A percentile compares a stretch with the other conserved stretches of the same genome.
phyloP scores from a whole-genome alignment of 768 basidiomycete genomes.

The Gelatoporia subvermispora region DNA sequence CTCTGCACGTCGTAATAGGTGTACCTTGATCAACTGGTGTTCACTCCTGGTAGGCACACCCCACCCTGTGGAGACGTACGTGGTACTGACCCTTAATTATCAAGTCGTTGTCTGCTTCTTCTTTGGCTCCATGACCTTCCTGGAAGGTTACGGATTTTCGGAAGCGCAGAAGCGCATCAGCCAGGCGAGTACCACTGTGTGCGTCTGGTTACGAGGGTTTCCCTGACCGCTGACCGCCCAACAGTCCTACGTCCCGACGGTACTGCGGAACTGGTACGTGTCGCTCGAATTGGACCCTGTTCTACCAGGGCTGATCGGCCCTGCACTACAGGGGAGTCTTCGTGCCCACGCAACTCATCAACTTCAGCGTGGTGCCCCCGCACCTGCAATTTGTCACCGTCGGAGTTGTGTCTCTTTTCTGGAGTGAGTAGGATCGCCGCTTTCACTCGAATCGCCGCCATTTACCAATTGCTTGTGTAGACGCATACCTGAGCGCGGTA shows the following conservation, averaged over 20 bases:
- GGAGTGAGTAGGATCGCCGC: slow-evolving; percentile 52
- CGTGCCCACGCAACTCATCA: slow-evolving; percentile 72
- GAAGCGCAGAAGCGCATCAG: slow-evolving; percentile 46
- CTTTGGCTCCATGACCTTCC: slow-evolving; percentile 71
- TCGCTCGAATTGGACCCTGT: neutral
- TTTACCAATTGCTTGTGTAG: slow-evolving; percentile 7
- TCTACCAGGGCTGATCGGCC: neutral
- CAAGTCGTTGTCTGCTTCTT: slow-evolving; percentile 46
- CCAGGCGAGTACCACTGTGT: slow-evolving; percentile 21
- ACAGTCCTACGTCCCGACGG: slow-evolving; percentile 67
- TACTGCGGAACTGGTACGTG: slow-evolving; percentile 70
- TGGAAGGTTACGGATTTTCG: slow-evolving; percentile 66
- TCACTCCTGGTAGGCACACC: slow-evolving; percentile 56
- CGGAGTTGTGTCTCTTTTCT: slow-evolving; percentile 73
- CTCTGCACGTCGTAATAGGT: slow-evolving; percentile 39
- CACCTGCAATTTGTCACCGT: slow-evolving; percentile 74
- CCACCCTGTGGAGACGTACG: neutral
- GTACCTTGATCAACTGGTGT: slow-evolving; percentile 73
- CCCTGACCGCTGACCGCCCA: neutral
- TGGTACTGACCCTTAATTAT: neutral
- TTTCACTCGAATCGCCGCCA: neutral
- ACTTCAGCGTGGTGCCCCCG: slow-evolving; percentile 72
- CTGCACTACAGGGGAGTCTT: slow-evolving; percentile 55
- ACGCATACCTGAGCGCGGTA: slow-evolving; percentile 27
- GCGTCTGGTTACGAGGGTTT: neutral